Base-by-base conservation (phyloP, 805 yeast species). In the Starmerella kuoi region DNA sequence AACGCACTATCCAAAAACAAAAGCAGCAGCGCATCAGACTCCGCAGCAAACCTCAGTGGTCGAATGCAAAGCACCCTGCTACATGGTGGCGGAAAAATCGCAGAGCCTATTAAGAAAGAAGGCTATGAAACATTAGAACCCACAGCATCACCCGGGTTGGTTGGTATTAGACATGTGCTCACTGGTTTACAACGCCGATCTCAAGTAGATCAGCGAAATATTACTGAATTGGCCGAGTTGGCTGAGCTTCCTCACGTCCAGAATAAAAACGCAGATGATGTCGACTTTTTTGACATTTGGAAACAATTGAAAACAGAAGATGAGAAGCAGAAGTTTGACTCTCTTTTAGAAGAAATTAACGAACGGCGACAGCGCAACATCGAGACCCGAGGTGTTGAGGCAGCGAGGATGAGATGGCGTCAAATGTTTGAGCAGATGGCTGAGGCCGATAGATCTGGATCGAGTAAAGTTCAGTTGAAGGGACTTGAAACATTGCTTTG, bases 401-500 rank as follows among this genome's bases (percentile, higher is more conserved):
- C 88, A 1, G 94, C 97, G 0, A 75, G 73, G 48, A 84, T 79
- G 54, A 79, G 82, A 59, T 88, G 98, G 98, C 78, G 75, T 57
- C 93, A 84, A 53, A 76, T 73, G 40, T 68, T 76, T 55, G 67
- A 69, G 37, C 68, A 79, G n/a, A 44, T 51, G 50, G 47, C 47
- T 15, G 49, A 46, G 23, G 45, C 46, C 2, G 57, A 54, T 34
- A 35, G 44, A 11, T 21, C 41, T 50, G 84, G 84, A 19, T 74
- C 69, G 11, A 43, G 60, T 23, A 55, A 46, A 25, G 44, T 49
- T 12, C 51, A 45, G 21, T 34, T 50, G 27, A 72, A 74, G 44
- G 70, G 74, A 11, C 64, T 87, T 31, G 86, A 85, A 45, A 77
- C 76, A 1, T 76, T 77, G 50, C 63, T 91, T 31, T 91, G 85